Conservation (phyloP, 345 rosid genomes). For the Noccaea caerulescens region DNA sequence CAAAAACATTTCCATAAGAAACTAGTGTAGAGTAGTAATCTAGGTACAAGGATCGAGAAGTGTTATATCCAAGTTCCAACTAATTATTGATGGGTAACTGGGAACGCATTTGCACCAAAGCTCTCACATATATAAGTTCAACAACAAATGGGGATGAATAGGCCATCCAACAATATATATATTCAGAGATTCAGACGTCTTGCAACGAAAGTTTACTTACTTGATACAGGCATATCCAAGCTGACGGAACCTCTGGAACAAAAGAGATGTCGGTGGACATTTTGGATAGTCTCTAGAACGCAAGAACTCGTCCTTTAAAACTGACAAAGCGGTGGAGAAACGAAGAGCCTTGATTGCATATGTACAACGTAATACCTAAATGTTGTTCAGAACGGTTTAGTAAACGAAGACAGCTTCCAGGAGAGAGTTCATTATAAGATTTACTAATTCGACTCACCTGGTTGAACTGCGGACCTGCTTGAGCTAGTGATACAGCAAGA, state of each 20-base stretch:
- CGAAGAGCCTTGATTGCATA: conserved; percentile 94
- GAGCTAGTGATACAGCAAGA: conserved; percentile 95
- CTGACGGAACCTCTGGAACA: conserved; percentile 93
- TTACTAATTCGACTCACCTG: conserved; percentile 60
- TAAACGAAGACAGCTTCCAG: conserved; percentile 33
- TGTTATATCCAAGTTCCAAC: conserved; percentile 4
- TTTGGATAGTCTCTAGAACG: conserved; percentile 99
- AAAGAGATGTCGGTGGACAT: conserved; percentile 88
- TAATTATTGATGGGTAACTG: conserved; percentile 12
- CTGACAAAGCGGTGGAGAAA: conserved; percentile 87
- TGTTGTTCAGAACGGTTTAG: conserved; percentile 37
- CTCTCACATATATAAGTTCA: conserved; percentile 14
- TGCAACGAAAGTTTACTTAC: conserved; percentile 52
- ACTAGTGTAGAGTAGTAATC: neutral
- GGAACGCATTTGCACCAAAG: neutral
- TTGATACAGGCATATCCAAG: conserved; percentile 95
- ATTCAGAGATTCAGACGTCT: conserved; percentile 7
- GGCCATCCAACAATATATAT: neutral
- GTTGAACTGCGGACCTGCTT: conserved; percentile 96
- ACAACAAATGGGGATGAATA: neutral
- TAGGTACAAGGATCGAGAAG: conserved; percentile 2
- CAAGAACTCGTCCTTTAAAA: conserved; percentile 88
- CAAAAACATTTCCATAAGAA: neutral
- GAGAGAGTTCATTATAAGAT: conserved; percentile 17
- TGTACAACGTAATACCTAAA: conserved; percentile 79